A percentile compares a stretch with the other conserved stretches of the same genome.
phyloP scores from a whole-genome alignment of 371 early-diverging fungal species.

The Mucor sp. region DNA sequence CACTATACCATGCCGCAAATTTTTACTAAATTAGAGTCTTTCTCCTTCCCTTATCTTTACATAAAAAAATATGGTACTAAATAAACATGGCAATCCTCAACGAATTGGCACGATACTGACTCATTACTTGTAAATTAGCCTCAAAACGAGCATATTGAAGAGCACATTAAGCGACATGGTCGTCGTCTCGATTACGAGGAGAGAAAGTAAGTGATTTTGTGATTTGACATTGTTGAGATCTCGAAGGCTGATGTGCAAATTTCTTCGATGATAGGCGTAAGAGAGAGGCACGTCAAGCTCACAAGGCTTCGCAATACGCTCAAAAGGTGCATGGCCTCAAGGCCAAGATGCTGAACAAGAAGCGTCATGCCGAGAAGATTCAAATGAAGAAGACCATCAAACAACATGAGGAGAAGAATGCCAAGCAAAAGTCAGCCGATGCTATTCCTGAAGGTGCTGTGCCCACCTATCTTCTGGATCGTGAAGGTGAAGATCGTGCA shows the following conservation, averaged over 20 bases:
- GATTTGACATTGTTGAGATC: neutral
- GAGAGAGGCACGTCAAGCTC: constrained; percentile 93
- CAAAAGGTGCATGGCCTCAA: constrained; percentile 98
- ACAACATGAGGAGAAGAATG: constrained; percentile 95
- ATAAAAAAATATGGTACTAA: constrained; percentile 15
- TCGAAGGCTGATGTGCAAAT: neutral
- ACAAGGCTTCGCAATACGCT: constrained; percentile 90
- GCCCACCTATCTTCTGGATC: constrained; percentile 98
- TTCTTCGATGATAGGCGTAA: constrained; percentile 76
- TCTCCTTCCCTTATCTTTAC: constrained; percentile 9
- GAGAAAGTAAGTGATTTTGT: constrained; percentile 73
- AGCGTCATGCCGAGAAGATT: constrained; percentile 99
- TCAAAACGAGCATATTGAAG: constrained; percentile 99
- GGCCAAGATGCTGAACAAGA: constrained; percentile 99
- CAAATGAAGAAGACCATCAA: constrained; percentile 99
- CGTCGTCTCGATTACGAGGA: constrained; percentile 97
- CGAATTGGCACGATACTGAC: neutral
- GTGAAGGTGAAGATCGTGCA: constrained; percentile 96
- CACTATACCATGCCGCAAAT: neutral
- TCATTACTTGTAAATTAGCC: constrained; percentile 63
- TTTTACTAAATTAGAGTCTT: neutral
- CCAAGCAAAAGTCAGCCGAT: constrained; percentile 87
- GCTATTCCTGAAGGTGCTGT: constrained; percentile 95
- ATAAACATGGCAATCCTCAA: neutral
- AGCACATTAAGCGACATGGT: constrained; percentile 98